phyloP scores from a whole-genome alignment of 176 grass and related monocot species.

The Rhynchospora tenuis region DNA sequence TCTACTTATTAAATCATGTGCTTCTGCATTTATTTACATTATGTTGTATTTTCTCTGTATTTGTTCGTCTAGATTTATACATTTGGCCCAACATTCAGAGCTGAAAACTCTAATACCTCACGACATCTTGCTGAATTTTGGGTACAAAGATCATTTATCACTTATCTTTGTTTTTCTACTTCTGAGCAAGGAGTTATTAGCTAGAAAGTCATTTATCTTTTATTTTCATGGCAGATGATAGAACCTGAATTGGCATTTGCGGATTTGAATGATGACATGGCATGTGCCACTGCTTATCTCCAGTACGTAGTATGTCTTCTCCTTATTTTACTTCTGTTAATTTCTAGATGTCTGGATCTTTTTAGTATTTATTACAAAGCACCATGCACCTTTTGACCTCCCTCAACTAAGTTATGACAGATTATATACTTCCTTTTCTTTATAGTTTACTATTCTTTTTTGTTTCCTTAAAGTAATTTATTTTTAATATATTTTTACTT shows the following conservation, averaged over 20 bases:
- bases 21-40: constrained; percentile 18
- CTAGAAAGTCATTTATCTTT: not conserved
- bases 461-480: not conserved
- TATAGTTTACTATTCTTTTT: not conserved
- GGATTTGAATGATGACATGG: constrained; percentile 99
- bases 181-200: constrained; percentile 27
- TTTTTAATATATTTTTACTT: constrained; percentile 4
- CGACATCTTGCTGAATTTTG: constrained; percentile 99
- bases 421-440: not conserved
- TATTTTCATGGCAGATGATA: constrained; percentile 74
- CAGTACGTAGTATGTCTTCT: constrained; percentile 99
- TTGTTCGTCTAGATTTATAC: constrained; percentile 76
- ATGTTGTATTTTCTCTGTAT: constrained; percentile 8
- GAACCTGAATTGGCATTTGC: constrained; percentile 99
- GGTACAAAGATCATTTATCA: constrained; percentile 42
- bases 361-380: not conserved
- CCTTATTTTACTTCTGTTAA: constrained; percentile 8
- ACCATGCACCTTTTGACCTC: not conserved
- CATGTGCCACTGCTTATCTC: constrained; percentile 98
- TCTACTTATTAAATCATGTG: not conserved
- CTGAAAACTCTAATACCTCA: constrained; percentile 99
- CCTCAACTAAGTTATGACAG: not conserved
- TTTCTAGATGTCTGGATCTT: constrained; percentile 10
- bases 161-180: constrained; percentile 13
- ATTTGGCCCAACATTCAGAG: constrained; percentile 97